Evolutionary conservation across 1,139 yeast genomes (phyloP).

Genomic region (Taphrina wiesneri): DNA sequence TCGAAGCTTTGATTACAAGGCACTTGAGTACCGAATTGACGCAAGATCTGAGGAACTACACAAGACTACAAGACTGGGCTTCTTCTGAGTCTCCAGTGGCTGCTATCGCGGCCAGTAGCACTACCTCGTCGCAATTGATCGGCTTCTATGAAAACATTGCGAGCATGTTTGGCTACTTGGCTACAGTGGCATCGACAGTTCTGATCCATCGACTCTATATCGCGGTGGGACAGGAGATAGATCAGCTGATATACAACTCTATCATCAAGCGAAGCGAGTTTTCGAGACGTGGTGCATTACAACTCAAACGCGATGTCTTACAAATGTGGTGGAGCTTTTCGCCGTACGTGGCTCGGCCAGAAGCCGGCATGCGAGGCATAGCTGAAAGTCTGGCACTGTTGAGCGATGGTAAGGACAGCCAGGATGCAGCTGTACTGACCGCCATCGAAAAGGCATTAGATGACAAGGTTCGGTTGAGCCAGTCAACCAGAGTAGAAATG

Average conservation of each 20-base stretch:
- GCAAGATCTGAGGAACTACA: conserved; percentile 33
- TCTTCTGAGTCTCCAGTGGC: conserved; percentile 6
- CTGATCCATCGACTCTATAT: conserved; percentile 20
- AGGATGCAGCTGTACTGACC: not conserved
- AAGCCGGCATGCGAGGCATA: conserved; percentile 22
- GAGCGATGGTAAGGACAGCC: conserved; percentile 1
- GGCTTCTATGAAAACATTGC: conserved; percentile 19
- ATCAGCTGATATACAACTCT: conserved; percentile 3
- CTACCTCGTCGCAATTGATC: conserved; percentile 22
- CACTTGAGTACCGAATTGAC: conserved; percentile 58
- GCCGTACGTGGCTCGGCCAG: conserved; percentile 30
- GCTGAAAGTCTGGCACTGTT: not conserved
- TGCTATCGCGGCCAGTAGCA: conserved; percentile 9
- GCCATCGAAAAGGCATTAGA: not conserved
- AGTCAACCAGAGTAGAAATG: not conserved
- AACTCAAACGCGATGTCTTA: conserved; percentile 33
- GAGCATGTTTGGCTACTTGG: conserved; percentile 21
- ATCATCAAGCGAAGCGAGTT: conserved; percentile 30
- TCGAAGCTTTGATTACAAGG: conserved; percentile 50
- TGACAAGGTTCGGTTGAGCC: not conserved
- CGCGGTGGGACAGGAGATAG: conserved; percentile 21
- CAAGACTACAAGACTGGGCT: conserved; percentile 15
- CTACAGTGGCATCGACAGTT: conserved; percentile 18
- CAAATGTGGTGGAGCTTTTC: conserved; percentile 33
- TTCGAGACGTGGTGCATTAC: conserved; percentile 31